Base-by-base conservation (phyloP, 1,139 yeast species). In the Taphrina flavorubra region DNA sequence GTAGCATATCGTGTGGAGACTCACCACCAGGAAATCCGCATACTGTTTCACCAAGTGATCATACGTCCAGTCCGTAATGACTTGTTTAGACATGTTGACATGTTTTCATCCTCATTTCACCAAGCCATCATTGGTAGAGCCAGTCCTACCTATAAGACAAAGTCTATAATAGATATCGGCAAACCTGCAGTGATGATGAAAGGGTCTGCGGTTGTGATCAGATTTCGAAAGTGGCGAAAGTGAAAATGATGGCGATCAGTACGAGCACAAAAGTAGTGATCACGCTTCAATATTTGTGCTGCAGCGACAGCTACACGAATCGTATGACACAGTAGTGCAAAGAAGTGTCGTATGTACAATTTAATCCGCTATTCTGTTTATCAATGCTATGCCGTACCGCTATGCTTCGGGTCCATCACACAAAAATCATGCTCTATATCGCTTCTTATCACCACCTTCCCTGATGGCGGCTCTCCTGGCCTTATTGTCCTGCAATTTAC, bases 401-500 rank as follows among this genome's bases (percentile, higher is more conserved):
- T 53, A 53, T 53, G 58, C 58, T 36, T 34, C 31, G 4, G 31
- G 2, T 2, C 2, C 31, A 25, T 4, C 31, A 25, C 31, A 25
- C 31, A 25, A 25, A 25, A 25, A 25, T 25, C 31, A 53, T 53
- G 58, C 40, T 53, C 58, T 31, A 36, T 53, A 36, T 1, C 58
- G 40, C 42, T 53, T 53, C 42, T 53, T 53, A n/a, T 53, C 58
- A 25, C 40, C 53, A 11, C 62, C 62, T 1, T 58, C 46, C 39
- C 25, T 20, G 20, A 58, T 58, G 40, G 62, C 62, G n/a, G 62
- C 62, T 25, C 42, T 46, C n/a, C 68, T 51, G 1, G 58, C 68
- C 20, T 46, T 18, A 14, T 65, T 65, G 58, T 39, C 58, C 25
- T 83, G 80, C 53, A 88, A 86, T 74, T 92, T 83, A 76, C 89